Evolutionary conservation across 2,329 filamentous ascomycete genomes (phyloP), one percentile per base, ranked within the genome.

Genomic region (Pseudogymnoascus sp.): DNA sequence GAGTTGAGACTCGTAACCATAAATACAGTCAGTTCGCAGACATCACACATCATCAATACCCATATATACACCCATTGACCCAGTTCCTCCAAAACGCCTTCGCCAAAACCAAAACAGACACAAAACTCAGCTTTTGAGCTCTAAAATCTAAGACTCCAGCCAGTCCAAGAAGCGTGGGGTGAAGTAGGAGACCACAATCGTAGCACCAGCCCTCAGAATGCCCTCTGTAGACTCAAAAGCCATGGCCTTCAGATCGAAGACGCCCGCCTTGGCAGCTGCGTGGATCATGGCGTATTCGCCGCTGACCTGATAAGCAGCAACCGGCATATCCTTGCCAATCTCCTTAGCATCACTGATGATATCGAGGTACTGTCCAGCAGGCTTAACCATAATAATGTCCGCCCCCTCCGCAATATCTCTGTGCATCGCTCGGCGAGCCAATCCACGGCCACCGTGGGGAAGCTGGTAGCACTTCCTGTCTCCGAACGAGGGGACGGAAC

Each of bases 331-430:
- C 72, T 87, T 88, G 63, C 90, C 93, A 61, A 97, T 83, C 61
- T 97, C 92, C 79, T 96, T 97, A 60, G 94, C 94, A 72, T 99
- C 94, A 68, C 90, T 91, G 74, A 99, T 97, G 70, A 99, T 96
- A 76, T 99, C 94, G 52, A 99, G 82, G 74, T 96, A 99, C 75
- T 93, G 91, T 69, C 89, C 89, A 8, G 94, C 94, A 1, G 94
- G 94, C 81, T 99, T 99, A 65, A 99, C 94, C 93, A 99, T 97
- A 76, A 99, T 96, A 68, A 97, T 91, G 72, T 99, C 94, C 18
- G 94, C 94, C 27, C 94, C 94, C 77, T 99, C 94, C 66, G 82
- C 83, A 68, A 99, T 93, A 73, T 99, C 94, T 68, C 94, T 85
- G 40, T 86, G 79, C 67, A 99, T 97, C 58, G 94, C 94, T 68